Evolutionary conservation across 345 rosid species (phyloP), one percentile per base, ranked within the genome.

Genomic region (Balakata baccata): DNA sequence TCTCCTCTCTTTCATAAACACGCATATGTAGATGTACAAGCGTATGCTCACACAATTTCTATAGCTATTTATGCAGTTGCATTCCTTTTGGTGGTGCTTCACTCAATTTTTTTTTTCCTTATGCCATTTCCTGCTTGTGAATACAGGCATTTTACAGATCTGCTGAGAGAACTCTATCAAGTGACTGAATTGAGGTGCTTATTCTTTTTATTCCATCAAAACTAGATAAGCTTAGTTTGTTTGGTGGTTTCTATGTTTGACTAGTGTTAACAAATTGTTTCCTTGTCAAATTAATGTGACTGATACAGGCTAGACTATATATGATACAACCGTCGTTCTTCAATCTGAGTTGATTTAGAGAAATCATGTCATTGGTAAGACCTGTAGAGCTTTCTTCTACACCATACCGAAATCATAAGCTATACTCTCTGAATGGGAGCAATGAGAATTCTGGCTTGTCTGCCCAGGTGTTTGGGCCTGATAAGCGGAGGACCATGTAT

Each of bases 321-420:
- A 20, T 68, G 70, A 49, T 64, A 52, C 68, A 53, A 54, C 46
- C 23, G 20, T 4, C 58, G 45, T 29, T 47, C 70, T 58, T 71
- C 72, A 66, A 74, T 22, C 78, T 72, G 75, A 74, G 38, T 54
- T 66, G 59, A 47, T 71, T 64, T 20, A 71, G 65, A 59, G 70
- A 76, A 75, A 74, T 73, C 64, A 91, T 89, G 97, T 89, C 97
- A 53, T 64, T 87, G 72, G 86, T 93, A 69, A 86, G 90, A 70
- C 81, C 95, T n/a, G 77, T 81, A 38, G 90, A 92, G 80, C 84
- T 85, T 72, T 82, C 93, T 18, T 72, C 86, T 6, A 46, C 87
- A 41, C 51, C 91, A 23, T 87, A 83, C 71, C 77, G 85, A 82
- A 86, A 88, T 80, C 83, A 87, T 0, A 83, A 86, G 77, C 85